These are phyloP conservation scores for Herpotrichia juniperi DNA, from an alignment of 2,329 filamentous ascomycete genomes.

Conservation along the genomic window DNA sequence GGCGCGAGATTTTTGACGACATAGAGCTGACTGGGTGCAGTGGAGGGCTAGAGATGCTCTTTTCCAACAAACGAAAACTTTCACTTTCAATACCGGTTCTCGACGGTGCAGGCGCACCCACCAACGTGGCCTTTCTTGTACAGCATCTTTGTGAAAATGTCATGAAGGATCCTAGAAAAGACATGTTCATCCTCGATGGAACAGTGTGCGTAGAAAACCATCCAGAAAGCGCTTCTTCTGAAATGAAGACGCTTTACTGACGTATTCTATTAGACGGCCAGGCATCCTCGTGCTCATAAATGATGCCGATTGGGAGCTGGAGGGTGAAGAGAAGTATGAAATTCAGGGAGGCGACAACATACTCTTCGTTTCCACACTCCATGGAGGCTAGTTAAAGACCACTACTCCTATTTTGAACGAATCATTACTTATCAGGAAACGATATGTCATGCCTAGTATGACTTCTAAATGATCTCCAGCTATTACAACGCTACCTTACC, in stretches of 20 bases:
- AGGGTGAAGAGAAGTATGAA: constrained; percentile 90
- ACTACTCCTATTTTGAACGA: no score
- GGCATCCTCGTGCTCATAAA: constrained; percentile 97
- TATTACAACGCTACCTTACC: no score
- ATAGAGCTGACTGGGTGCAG: constrained; percentile 47
- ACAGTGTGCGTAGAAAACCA: constrained; percentile 73
- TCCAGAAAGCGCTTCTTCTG: not conserved
- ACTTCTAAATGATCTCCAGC: no score
- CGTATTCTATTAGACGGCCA: constrained; percentile 70
- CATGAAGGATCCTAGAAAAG: constrained; percentile 84
- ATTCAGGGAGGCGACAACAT: constrained; percentile 84
- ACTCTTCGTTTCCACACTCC: constrained; percentile 93
- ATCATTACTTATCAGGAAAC: no score
- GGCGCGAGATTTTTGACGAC: not conserved
- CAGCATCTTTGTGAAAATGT: constrained; percentile 77
- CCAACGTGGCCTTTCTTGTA: constrained; percentile 79
- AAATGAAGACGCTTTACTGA: constrained; percentile 17
- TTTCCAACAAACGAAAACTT: constrained; percentile 80
- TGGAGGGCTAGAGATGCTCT: constrained; percentile 93
- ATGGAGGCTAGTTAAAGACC: constrained; percentile 70
- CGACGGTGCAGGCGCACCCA: constrained; percentile 63
- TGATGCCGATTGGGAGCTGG: constrained; percentile 97
- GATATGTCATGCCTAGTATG: not conserved
- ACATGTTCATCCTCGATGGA: constrained; percentile 86
- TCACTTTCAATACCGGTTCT: constrained; percentile 69